Conservation (phyloP, 2,329 filamentous ascomycete genomes). For the Fusarium ambrosium region DNA sequence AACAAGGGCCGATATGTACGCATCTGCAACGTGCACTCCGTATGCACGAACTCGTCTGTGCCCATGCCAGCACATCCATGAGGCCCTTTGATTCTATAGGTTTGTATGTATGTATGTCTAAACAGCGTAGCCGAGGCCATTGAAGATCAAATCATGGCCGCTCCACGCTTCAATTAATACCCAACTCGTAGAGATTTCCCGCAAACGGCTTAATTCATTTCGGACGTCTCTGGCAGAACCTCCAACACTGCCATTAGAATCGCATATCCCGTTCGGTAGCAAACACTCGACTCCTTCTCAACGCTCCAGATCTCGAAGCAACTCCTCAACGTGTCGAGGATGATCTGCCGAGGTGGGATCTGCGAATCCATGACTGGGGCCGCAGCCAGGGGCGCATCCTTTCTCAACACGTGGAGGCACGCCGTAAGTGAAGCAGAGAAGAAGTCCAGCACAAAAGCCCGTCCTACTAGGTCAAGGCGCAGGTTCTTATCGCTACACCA, state of each 20-base stretch:
- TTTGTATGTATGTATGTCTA: neutral
- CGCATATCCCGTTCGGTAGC: constrained; percentile 53
- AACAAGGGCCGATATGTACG: neutral
- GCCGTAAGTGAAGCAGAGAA: constrained; percentile 54
- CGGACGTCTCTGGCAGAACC: constrained; percentile 40
- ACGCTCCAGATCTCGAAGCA: constrained; percentile 54
- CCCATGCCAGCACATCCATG: neutral
- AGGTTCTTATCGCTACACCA: constrained; percentile 47
- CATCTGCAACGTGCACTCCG: neutral
- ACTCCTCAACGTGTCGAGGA: constrained; percentile 51
- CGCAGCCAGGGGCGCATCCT: constrained; percentile 51
- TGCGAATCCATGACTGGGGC: constrained; percentile 45
- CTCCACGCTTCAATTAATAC: neutral
- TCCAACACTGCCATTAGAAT: constrained; percentile 47
- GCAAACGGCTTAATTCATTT: neutral
- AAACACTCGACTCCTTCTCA: constrained; percentile 53
- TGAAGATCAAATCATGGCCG: neutral
- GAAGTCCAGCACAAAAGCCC: constrained; percentile 53
- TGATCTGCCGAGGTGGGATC: constrained; percentile 53
- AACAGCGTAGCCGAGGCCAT: neutral
- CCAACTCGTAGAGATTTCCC: neutral
- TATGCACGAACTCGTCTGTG: neutral
- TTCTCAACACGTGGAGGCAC: constrained; percentile 51
- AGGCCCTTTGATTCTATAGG: neutral
- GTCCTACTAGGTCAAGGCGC: constrained; percentile 50